These are phyloP conservation scores for Fusarium goolgardi DNA, from an alignment of 2,329 filamentous ascomycete genomes.

Conservation along the genomic window DNA sequence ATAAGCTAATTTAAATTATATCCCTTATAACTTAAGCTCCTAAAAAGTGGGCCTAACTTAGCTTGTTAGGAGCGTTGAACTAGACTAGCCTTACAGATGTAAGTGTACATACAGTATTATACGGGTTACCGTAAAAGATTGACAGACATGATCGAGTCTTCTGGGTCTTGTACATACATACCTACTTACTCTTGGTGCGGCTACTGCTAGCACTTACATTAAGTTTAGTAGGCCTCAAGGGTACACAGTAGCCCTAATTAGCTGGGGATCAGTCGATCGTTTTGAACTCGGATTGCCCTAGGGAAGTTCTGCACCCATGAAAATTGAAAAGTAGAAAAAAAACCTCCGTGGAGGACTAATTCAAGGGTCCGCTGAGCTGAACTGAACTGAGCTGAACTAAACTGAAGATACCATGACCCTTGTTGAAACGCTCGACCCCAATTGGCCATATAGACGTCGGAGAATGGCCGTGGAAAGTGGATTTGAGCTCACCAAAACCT, in stretches of 20 bases:
- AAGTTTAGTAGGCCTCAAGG: neutral
- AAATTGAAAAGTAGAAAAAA: neutral
- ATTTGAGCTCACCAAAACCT: slow-evolving; percentile 32
- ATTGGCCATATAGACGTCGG: neutral
- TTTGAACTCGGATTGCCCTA: neutral
- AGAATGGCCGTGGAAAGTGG: slow-evolving; percentile 13
- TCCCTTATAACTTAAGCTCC: too few relatives aligned
- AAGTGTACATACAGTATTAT: neutral
- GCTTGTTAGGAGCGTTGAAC: too few relatives aligned
- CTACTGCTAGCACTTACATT: neutral
- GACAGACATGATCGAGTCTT: neutral
- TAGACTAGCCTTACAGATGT: neutral
- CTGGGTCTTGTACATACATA: too few relatives aligned
- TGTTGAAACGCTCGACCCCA: neutral
- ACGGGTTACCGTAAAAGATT: neutral
- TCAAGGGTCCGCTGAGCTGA: neutral
- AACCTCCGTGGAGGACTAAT: neutral
- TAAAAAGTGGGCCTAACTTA: too few relatives aligned
- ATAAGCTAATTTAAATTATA: too few relatives aligned
- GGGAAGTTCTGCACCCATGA: neutral
- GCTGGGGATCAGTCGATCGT: slow-evolving; percentile 3
- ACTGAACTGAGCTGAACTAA: neutral
- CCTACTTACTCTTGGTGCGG: neutral
- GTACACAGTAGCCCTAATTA: neutral
- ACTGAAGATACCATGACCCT: neutral